Conservation (phyloP, 768 basidiomycete genomes). For the Gymnopilus junonius region DNA sequence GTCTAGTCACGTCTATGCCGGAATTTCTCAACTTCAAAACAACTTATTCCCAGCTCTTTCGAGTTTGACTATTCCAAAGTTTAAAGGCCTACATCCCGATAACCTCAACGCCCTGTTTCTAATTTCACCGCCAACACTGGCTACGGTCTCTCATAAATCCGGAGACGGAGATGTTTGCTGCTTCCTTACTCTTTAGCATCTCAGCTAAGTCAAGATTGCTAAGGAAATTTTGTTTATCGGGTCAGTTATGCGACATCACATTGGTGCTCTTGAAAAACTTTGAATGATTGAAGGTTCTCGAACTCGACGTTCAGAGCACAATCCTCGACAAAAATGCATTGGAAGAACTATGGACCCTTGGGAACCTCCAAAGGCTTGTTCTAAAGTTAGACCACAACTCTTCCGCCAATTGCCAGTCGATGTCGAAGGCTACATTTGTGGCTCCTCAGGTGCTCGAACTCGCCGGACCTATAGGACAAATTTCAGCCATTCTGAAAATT, state of each 20-base stretch:
- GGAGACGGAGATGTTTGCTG: background rate
- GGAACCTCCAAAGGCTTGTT: background rate
- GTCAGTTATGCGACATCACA: background rate
- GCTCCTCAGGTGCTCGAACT: background rate
- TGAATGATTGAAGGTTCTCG: background rate
- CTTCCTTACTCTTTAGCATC: background rate
- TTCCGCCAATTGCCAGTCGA: background rate
- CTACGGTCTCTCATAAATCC: background rate
- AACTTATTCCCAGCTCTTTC: background rate
- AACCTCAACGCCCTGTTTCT: constrained; percentile 2
- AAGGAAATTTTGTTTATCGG: background rate
- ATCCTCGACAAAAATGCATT: background rate
- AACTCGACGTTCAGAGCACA: background rate
- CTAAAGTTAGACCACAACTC: background rate
- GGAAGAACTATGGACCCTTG: background rate
- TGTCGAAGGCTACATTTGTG: background rate
- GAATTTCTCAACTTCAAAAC: background rate
- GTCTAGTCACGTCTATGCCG: constrained; percentile 3
- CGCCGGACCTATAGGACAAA: background rate
- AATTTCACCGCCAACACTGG: background rate
- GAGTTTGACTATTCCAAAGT: background rate
- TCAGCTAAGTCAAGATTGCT: background rate
- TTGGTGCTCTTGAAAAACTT: background rate
- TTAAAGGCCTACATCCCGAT: background rate
- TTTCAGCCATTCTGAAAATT: background rate